Conservation (phyloP, 805 yeast genomes). For the Yamadazyma tumulicola region DNA sequence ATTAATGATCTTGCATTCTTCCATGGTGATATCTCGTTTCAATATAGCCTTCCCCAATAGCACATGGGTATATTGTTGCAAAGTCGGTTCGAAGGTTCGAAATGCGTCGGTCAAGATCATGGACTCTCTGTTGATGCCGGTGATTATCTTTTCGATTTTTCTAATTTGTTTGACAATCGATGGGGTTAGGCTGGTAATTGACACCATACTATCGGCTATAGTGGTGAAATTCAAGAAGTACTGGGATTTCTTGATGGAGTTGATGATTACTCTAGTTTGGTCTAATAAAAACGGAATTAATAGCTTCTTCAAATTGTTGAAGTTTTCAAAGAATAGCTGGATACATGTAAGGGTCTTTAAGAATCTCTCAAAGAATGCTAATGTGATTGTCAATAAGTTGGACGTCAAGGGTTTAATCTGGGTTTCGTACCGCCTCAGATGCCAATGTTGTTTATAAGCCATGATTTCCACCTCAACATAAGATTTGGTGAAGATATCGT, state of each 20-base stretch:
- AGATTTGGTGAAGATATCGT: slow-evolving; percentile 22
- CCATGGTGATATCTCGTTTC: slow-evolving; percentile 25
- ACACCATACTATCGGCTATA: slow-evolving; percentile 24
- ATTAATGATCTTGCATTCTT: slow-evolving; percentile 31
- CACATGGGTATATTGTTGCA: slow-evolving; percentile 34
- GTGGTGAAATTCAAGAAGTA: slow-evolving; percentile 28
- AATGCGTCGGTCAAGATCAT: slow-evolving; percentile 26
- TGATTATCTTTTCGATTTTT: slow-evolving; percentile 36
- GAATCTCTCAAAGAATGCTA: slow-evolving; percentile 16
- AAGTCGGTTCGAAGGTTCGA: slow-evolving; percentile 29
- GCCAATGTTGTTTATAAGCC: slow-evolving; percentile 20
- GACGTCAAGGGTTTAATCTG: slow-evolving; percentile 19
- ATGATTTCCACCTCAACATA: slow-evolving; percentile 8
- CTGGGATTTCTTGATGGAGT: slow-evolving; percentile 22
- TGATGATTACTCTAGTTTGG: slow-evolving; percentile 28
- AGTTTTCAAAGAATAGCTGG: slow-evolving; percentile 35
- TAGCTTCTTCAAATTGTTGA: slow-evolving; percentile 36
- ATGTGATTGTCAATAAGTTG: slow-evolving; percentile 15
- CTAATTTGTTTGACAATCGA: slow-evolving; percentile 25
- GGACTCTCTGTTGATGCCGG: slow-evolving; percentile 34
- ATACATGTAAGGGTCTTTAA: slow-evolving; percentile 29
- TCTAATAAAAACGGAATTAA: slow-evolving; percentile 31
- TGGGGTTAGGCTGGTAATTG: slow-evolving; percentile 19
- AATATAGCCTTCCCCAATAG: slow-evolving; percentile 40
- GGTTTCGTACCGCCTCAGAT: slow-evolving; percentile 22